Evolutionary conservation across 208 protist species (phyloP), one percentile per base, ranked within the genome.

Genomic region (Pavlovales sp.): DNA sequence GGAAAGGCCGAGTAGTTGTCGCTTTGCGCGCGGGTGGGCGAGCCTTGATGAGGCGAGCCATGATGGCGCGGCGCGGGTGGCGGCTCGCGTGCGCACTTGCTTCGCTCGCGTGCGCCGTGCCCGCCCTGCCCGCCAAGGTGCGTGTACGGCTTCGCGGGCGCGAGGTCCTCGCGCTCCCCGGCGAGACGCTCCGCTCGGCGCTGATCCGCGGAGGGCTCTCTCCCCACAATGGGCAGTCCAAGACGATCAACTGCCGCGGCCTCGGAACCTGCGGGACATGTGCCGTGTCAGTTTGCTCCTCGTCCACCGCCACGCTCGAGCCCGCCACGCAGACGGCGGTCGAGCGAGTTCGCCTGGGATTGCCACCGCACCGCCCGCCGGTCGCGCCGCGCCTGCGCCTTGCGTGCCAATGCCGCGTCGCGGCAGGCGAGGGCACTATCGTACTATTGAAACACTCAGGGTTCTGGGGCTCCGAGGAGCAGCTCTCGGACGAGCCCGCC

Each of bases 251-350:
- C 39, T 90, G 88, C 57, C 88, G 88, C 22, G 88, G 88, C 20
- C 79, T 90, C 20, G 88, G 88, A 0, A 90, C 88, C 11, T 90
- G 88, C 44, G 88, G 88, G 8, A 90, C 88, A 18, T 90, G 88
- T 40, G 76, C 88, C 22, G 88, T 90, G 26, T 0, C 75, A 30
- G 28, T 89, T 11, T 26, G 41, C 22, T 28, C 57, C 2, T 30
- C 14, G 57, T 30, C 57, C 1, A 71, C 5, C 57, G 88, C 79
- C 37, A 0, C 57, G 34, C 42, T 86, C 11, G 10, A 38, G 38
- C 88, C 88, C 14, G 30, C n/a, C 36, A 57, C 36, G 11, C 47
- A n/a, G 39, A 85, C 39, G 32, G 5, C 36, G 1, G 47, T 37
- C 0, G 88, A 90, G 88, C 11, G 7, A 18, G 30, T 66, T 2